Percentiles rank a stretch among this genome's conserved stretches.
phyloP scores from a whole-genome alignment of 2,329 filamentous ascomycete genomes.

The Botrytis aclada region DNA sequence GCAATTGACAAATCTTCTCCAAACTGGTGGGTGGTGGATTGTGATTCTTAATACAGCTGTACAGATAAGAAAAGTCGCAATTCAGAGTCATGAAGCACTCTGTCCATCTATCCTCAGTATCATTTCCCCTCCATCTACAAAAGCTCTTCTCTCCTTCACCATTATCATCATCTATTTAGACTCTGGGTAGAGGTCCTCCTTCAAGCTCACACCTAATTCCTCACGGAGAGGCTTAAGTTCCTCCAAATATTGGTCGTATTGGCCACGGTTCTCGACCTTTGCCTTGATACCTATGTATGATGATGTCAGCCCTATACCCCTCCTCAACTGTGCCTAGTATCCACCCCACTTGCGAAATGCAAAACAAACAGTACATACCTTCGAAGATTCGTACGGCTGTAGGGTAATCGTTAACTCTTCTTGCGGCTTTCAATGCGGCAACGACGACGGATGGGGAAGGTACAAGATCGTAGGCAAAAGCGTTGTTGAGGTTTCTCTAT shows the following conservation, averaged over 20 bases:
- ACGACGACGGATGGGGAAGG: constrained; percentile 87
- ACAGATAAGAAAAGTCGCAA: constrained; percentile 35
- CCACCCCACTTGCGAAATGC: constrained; percentile 50
- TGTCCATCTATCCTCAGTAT: constrained; percentile 25
- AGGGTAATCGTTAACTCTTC: constrained; percentile 97
- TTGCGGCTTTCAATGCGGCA: constrained; percentile 87
- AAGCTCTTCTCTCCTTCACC: constrained; percentile 22
- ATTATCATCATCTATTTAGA: constrained; percentile 30
- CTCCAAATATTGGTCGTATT: constrained; percentile 94
- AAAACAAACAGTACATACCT: constrained; percentile 57
- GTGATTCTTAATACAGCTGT: constrained; percentile 39
- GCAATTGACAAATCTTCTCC: constrained; percentile 4
- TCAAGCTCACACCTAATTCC: constrained; percentile 87
- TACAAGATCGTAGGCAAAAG: constrained; percentile 99
- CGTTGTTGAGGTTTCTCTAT: constrained; percentile 96
- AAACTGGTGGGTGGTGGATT: constrained; percentile 31
- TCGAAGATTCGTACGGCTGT: constrained; percentile 98
- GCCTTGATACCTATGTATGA: constrained; percentile 80
- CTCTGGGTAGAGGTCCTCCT: constrained; percentile 88
- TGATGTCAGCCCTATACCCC: constrained; percentile 55
- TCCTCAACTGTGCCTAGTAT: constrained; percentile 99
- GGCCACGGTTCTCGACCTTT: constrained; percentile 97
- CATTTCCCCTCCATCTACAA: constrained; percentile 30
- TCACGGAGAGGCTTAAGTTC: constrained; percentile 90
- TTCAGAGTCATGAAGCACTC: constrained; percentile 26